A percentile compares a stretch with the other conserved stretches of the same genome.
phyloP scores from a whole-genome alignment of 495 filamentous ascomycete genomes.

The Hamigera avellanea region DNA sequence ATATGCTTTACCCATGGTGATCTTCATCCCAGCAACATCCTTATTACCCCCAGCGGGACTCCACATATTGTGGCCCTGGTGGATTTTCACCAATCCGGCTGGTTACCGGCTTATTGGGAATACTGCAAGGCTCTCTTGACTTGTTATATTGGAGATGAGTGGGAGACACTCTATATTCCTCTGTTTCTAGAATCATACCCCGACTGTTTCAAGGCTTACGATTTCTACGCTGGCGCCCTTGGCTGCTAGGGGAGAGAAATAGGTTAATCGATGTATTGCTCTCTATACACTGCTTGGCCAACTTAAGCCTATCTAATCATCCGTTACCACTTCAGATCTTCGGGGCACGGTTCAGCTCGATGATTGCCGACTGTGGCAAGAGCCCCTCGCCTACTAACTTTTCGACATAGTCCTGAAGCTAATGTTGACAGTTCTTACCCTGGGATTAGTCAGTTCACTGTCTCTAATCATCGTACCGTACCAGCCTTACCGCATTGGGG shows the following conservation, averaged over 20 bases:
- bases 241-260: no score
- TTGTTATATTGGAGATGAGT: not conserved
- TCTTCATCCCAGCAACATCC: slow-evolving; percentile 25
- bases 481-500: not conserved
- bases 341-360: no score
- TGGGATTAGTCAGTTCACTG: not conserved
- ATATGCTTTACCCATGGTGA: slow-evolving; percentile 27
- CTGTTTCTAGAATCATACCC: not conserved
- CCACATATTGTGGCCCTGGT: slow-evolving; percentile 17
- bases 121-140: slow-evolving; percentile 19
- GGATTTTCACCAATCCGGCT: slow-evolving; percentile 29
- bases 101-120: slow-evolving; percentile 31
- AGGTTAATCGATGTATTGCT: no score
- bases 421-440: not conserved
- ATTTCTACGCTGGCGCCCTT: no score
- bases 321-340: no score
- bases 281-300: no score
- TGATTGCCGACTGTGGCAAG: no score
- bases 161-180: no score
- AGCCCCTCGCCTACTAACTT: not conserved
- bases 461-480: not conserved
- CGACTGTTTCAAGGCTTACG: not conserved
- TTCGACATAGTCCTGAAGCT: slow-evolving; percentile 2
- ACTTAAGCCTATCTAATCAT: no score
- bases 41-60: slow-evolving; percentile 13